phyloP scores from a whole-genome alignment of 495 filamentous ascomycete genomes.

The Sphaerosporella brunnea region DNA sequence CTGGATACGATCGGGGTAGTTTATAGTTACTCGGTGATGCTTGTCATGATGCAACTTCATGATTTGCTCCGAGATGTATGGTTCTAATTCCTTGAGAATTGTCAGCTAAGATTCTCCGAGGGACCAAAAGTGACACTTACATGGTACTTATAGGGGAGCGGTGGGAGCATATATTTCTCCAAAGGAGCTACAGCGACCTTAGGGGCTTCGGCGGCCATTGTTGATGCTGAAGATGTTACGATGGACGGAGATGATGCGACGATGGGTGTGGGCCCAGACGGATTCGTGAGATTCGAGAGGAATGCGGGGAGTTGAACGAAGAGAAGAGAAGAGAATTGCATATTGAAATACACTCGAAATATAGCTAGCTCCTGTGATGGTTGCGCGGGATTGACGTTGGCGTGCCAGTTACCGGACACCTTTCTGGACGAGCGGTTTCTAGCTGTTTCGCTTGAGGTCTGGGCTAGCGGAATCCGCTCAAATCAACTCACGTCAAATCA shows the following conservation, averaged over 20 bases:
- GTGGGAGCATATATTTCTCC: conserved; percentile 12
- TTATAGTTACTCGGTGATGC: conserved; percentile 3
- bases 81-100: conserved; percentile 52
- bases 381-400: not conserved
- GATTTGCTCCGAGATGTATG: conserved; percentile 84
- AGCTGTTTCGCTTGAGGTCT: not conserved
- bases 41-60: conserved; percentile 80
- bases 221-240: too few relatives aligned
- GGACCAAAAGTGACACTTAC: conserved; percentile 7
- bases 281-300: conserved; percentile 16
- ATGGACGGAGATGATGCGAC: not conserved
- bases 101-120: not conserved
- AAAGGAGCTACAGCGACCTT: too few relatives aligned
- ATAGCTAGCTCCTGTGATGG: not conserved
- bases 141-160: conserved; percentile 19
- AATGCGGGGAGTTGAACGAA: conserved; percentile 20
- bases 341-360: not conserved
- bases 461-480: not conserved
- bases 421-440: not conserved
- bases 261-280: conserved; percentile 4
- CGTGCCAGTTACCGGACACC: not conserved
- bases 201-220: too few relatives aligned
- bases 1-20: too few relatives aligned
- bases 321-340: conserved; percentile 12
- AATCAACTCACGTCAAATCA: not conserved